These are phyloP conservation scores for Thraustotheca clavata DNA, from an alignment of 352 stramenopile species.

Conservation along the genomic window DNA sequence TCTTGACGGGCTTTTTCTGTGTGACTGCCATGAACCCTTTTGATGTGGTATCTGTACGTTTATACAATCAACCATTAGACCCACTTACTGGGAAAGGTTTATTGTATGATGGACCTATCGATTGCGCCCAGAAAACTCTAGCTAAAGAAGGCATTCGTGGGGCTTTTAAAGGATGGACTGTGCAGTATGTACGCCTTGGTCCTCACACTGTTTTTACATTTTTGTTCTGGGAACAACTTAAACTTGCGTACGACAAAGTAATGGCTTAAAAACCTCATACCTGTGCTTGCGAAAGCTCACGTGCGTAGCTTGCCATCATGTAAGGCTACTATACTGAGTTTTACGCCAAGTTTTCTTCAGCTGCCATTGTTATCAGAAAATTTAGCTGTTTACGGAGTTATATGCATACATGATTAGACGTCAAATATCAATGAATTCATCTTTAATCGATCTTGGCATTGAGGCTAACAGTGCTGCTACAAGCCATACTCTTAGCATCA, in stretches of 20 bases:
- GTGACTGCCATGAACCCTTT: conserved; percentile 22
- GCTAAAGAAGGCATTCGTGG: conserved; percentile 14
- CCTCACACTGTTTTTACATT: conserved; percentile 20
- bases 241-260: conserved; percentile 12
- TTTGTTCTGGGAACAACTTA: conserved; percentile 22
- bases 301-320: no score
- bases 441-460: not conserved
- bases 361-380: no score
- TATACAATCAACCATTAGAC: conserved; percentile 20
- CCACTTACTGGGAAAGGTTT: conserved; percentile 7
- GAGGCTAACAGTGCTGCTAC: not conserved
- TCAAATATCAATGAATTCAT: not conserved
- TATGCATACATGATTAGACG: no score
- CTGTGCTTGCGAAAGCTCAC: no score
- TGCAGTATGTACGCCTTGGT: conserved; percentile 17
- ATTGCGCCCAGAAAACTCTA: conserved; percentile 15
- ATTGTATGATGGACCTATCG: conserved; percentile 12
- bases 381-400: no score
- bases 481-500: not conserved
- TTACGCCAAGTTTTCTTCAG: no score
- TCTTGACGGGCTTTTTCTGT: conserved; percentile 19
- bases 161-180: conserved; percentile 21
- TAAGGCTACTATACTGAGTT: no score
- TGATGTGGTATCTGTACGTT: conserved; percentile 14
- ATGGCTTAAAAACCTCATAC: no score